A percentile compares a stretch with the other conserved stretches of the same genome.
Evolutionary conservation across 495 filamentous ascomycete species (phyloP).

Genomic region (Tuber borchii): DNA sequence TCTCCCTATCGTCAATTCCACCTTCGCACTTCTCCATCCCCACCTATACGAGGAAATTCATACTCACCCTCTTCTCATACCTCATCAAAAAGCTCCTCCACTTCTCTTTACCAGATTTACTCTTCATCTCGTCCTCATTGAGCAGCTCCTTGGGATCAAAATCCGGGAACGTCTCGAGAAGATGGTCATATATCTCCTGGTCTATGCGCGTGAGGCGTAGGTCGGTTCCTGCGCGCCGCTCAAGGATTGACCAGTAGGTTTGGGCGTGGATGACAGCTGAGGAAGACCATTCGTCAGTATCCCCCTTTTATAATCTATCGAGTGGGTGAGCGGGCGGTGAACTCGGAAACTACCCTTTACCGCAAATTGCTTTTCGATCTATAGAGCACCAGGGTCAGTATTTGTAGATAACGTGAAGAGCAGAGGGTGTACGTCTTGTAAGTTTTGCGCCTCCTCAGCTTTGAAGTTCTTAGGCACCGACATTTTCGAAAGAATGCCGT

Average conservation of each 20-base stretch:
- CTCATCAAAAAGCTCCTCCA: slow-evolving; percentile 93
- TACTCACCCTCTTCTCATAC: slow-evolving; percentile 65
- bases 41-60: not conserved
- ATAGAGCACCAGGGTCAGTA: slow-evolving; percentile 4
- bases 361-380: slow-evolving; percentile 99
- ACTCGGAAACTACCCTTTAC: slow-evolving; percentile 67
- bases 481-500: slow-evolving; percentile 40
- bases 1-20: not conserved
- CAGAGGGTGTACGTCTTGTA: slow-evolving; percentile 59
- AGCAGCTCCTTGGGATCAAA: slow-evolving; percentile 75
- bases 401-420: not conserved
- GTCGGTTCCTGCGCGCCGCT: slow-evolving; percentile 75
- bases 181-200: slow-evolving; percentile 85
- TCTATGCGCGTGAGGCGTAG: slow-evolving; percentile 88
- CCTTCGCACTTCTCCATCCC: not conserved
- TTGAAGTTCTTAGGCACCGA: slow-evolving; percentile 51
- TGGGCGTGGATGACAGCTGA: slow-evolving; percentile 86
- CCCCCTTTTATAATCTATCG: slow-evolving; percentile 90
- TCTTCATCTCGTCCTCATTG: slow-evolving; percentile 94
- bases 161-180: slow-evolving; percentile 81
- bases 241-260: slow-evolving; percentile 94
- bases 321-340: slow-evolving; percentile 1
- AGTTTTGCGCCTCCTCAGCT: slow-evolving; percentile 65
- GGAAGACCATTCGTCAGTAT: slow-evolving; percentile 8
- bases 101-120: slow-evolving; percentile 86